phyloP scores from a whole-genome alignment of 2,329 filamentous ascomycete species.

The Cordyceps cicadae region DNA sequence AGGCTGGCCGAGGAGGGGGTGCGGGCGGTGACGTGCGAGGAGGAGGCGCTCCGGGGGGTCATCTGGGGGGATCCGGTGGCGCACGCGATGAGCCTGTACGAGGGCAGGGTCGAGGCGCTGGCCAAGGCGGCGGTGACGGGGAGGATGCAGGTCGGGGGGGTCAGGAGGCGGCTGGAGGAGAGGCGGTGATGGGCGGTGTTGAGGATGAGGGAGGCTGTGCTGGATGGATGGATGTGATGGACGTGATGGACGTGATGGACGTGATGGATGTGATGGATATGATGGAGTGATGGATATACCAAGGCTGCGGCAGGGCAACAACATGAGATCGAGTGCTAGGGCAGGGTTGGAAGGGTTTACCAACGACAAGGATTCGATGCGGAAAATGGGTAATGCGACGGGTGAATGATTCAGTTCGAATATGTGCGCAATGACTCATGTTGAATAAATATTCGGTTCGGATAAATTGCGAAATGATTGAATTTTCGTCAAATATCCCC shows the following conservation, averaged over 20 bases:
- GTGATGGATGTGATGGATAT: neutral
- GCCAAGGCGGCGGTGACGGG: slow-evolving; percentile 48
- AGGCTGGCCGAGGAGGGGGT: slow-evolving; percentile 52
- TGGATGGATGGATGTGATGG: neutral
- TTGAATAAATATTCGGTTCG: no score
- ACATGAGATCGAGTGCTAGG: no score
- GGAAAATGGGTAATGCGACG: no score
- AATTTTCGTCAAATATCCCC: no score
- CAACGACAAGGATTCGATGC: neutral
- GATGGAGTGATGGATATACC: neutral
- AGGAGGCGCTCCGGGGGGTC: slow-evolving; percentile 59
- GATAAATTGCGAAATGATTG: no score
- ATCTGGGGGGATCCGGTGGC: slow-evolving; percentile 77
- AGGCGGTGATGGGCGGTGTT: neutral
- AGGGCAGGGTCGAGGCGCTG: slow-evolving; percentile 59
- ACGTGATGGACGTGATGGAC: neutral
- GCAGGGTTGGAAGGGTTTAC: no score
- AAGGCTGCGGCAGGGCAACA: no score
- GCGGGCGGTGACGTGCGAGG: slow-evolving; percentile 58
- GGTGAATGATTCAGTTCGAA: no score
- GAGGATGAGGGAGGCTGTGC: neutral
- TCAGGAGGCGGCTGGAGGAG: no score
- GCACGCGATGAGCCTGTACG: slow-evolving; percentile 75
- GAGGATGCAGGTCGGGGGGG: neutral
- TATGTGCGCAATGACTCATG: no score